Percentiles rank a stretch among this genome's conserved stretches.
Conservation (phyloP, 768 basidiomycete genomes). For the Cytidiella melzeri region DNA sequence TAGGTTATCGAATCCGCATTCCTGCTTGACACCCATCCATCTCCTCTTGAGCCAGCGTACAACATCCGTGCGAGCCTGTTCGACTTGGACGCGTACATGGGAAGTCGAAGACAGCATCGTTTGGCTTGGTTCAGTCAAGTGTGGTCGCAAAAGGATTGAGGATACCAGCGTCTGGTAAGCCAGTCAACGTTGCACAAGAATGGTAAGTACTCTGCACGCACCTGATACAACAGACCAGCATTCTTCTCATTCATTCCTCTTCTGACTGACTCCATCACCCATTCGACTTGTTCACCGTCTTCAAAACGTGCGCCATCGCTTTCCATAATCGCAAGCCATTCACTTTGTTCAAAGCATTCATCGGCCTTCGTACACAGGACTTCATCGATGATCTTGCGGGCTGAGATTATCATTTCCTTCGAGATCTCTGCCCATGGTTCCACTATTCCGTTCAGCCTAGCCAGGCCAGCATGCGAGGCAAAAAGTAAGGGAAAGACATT, state of each 20-base stretch:
- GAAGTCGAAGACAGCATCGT: conserved; percentile 69
- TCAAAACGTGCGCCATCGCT: conserved; percentile 69
- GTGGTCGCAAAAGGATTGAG: conserved; percentile 62
- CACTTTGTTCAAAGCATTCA: conserved; percentile 56
- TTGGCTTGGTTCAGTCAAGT: conserved; percentile 48
- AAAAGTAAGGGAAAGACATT: conserved; percentile 69
- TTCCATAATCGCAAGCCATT: conserved; percentile 74
- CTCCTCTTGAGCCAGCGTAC: conserved; percentile 70
- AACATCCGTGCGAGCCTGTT: conserved; percentile 62
- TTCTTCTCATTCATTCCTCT: conserved; percentile 58
- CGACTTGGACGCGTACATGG: conserved; percentile 63
- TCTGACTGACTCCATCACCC: conserved; percentile 61
- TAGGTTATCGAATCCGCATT: conserved; percentile 76
- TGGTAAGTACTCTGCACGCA: conserved; percentile 21
- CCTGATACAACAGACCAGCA: conserved; percentile 75
- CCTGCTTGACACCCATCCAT: conserved; percentile 69
- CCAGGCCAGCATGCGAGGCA: conserved; percentile 55
- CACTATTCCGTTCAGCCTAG: conserved; percentile 47
- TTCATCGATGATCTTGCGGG: conserved; percentile 57
- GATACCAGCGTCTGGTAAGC: conserved; percentile 59
- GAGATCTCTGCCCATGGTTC: conserved; percentile 70
- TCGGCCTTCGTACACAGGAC: conserved; percentile 54
- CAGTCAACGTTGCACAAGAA: not conserved
- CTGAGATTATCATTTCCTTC: conserved; percentile 59
- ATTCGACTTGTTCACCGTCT: conserved; percentile 72